Base-by-base conservation (phyloP, 2,329 filamentous ascomycete species). In the Drechslerella coelobrocha region DNA sequence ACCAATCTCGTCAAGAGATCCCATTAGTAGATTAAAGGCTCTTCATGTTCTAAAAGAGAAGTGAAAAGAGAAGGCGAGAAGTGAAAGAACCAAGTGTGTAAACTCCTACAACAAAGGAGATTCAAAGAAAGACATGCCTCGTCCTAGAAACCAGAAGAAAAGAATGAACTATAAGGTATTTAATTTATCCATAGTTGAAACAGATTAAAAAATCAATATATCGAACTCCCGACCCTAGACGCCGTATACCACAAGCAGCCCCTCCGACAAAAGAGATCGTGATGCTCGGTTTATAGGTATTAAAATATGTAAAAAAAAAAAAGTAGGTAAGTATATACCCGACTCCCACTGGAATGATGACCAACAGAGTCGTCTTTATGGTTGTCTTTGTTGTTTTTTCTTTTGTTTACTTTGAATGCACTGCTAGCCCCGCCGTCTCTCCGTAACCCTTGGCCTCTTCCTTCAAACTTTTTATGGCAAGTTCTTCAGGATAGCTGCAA, bases 401-500 rank as follows among this genome's bases (percentile, higher is more conserved):
- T n/a, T 23, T 12, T 23, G 27, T 2, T 39, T 59, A 17, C n/a
- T 24, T 59, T 24, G 12, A n/a, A 9, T 43, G 47, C 26, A 21
- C 14, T 10, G 53, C 14, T 17, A 41, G 29, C 2, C n/a, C 24
- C 14, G 4, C n/a, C 8, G 10, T 26, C 14, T 47, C 59, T 10
- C 48, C 59, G 19, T 62, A 10, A 43, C n/a, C 7, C 8, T 31
- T 14, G 2, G 43, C 51, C 52, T 76, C 61, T 21, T 68, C 53
- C 21, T 53, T 59, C 39, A 81, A 68, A 14, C 83, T 76, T 52
- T 79, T 77, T 56, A 81, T 80, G 17, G 85, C 85, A 76, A 86
- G 83, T 62, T 84, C 81, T 10, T 79, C 78, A 21, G 81, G 79
- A 12, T 85, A 79, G 12, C 86, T 86, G 53, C 88, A 83, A n/a